Evolutionary conservation across 2,329 filamentous ascomycete genomes (phyloP), one percentile per base, ranked within the genome.

Genomic region (Ophiognomonia clavigignenti-juglandacearum): DNA sequence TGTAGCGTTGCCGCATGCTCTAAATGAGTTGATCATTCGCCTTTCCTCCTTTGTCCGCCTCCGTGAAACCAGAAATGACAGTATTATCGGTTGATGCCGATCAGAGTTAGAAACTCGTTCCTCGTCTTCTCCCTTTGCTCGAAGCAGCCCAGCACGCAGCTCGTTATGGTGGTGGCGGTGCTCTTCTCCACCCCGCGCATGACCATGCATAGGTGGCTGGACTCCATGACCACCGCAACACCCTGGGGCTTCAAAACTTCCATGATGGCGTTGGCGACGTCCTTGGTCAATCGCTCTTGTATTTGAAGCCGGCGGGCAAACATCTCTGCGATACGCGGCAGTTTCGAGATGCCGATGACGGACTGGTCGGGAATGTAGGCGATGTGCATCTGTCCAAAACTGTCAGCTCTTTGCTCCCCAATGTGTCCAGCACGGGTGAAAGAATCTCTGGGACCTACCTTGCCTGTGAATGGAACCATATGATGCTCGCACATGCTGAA

Each of bases 161-260:
- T 96, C 16, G 93, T 98, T 31, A 95, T 93, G 6, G 93, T 97
- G 16, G 80, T 86, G 42, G 87, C 84, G 34, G 77, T 80, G 0
- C 89, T 90, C 75, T 98, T 96, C 64, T 96, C 82, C 9, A 98
- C 92, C n/a, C 93, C 93, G 39, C 93, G 82, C 91, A 96, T 97
- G 14, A 96, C 90, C 92, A 97, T 98, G 74, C 93, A 98, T 39
- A 97, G 73, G 69, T 98, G 93, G 61, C 83, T 91, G 13, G 88
- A 95, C 63, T 98, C 93, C 85, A 98, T 96, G 50, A 98, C 92
- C 3, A 98, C 93, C 18, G 88, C 92, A 2, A 98, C 92, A 39
- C 93, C 93, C 62, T 95, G 89, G 2, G 93, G 93, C 64, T 95
- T 86, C 39, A 98, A 76, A 11, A 97, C 84, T 61, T 97, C 91